phyloP scores from a whole-genome alignment of 225 moss, liverwort and hornwort genomes.

The Antitrichia curtipendula region DNA sequence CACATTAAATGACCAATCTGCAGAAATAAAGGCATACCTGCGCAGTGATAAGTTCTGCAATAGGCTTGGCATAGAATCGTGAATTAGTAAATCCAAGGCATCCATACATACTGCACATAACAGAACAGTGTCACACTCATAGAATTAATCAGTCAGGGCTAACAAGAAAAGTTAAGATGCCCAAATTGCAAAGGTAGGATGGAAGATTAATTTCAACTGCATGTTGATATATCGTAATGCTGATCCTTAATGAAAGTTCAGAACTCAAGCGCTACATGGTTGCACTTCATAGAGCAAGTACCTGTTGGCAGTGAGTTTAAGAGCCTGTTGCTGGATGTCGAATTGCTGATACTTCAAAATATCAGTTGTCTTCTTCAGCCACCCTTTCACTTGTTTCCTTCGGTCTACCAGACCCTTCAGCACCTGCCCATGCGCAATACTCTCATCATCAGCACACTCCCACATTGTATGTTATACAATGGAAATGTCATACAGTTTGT shows the following conservation, averaged over 20 bases:
- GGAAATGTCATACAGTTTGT: neutral
- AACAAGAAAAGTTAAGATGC: neutral
- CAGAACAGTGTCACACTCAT: neutral
- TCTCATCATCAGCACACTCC: neutral
- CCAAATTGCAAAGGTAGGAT: neutral
- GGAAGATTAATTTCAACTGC: neutral
- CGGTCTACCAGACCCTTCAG: constrained; percentile 91
- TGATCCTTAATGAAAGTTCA: neutral
- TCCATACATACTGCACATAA: constrained; percentile 84
- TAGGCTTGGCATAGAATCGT: constrained; percentile 93
- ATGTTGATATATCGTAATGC: neutral
- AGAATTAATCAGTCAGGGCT: neutral
- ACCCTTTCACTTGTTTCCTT: constrained; percentile 89
- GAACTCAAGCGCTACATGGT: neutral
- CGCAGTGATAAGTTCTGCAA: constrained; percentile 93
- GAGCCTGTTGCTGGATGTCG: constrained; percentile 96
- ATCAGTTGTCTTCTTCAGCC: constrained; percentile 81
- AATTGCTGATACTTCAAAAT: constrained; percentile 91
- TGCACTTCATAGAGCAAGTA: neutral
- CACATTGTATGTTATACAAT: neutral
- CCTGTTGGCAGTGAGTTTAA: constrained; percentile 99
- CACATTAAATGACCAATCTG: neutral
- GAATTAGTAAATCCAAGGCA: constrained; percentile 98
- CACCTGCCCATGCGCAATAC: constrained; percentile 33
- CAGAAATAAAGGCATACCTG: constrained; percentile 40